phyloP scores from a whole-genome alignment of 2,329 filamentous ascomycete genomes.

The Beauveria rudraprayagi region DNA sequence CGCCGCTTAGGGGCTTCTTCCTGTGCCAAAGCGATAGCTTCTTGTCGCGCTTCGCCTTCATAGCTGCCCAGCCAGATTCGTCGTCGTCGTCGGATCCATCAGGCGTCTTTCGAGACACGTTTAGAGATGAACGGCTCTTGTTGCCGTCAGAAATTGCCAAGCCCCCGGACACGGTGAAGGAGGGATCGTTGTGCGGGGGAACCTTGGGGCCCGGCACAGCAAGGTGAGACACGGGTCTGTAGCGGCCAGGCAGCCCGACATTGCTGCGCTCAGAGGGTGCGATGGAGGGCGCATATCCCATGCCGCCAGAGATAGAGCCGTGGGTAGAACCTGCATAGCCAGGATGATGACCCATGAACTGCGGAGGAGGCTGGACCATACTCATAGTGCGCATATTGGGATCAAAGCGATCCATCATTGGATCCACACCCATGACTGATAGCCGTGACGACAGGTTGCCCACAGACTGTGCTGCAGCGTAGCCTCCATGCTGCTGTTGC shows the following conservation, averaged over 20 bases:
- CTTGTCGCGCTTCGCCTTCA: slow-evolving; percentile 61
- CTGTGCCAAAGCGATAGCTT: slow-evolving; percentile 58
- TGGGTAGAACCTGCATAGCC: slow-evolving; percentile 24
- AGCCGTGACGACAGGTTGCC: slow-evolving; percentile 36
- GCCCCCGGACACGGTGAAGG: slow-evolving; percentile 27
- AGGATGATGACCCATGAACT: slow-evolving; percentile 43
- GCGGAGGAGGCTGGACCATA: slow-evolving; percentile 66
- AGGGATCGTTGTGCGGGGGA: slow-evolving; percentile 22
- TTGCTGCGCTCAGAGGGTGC: slow-evolving; percentile 95
- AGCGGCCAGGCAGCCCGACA: slow-evolving; percentile 79
- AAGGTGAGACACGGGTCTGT: slow-evolving; percentile 72
- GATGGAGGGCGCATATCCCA: slow-evolving; percentile 78
- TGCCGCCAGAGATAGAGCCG: slow-evolving; percentile 25
- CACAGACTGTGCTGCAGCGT: slow-evolving; percentile 31
- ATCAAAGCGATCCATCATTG: slow-evolving; percentile 37
- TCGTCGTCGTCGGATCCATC: slow-evolving; percentile 49
- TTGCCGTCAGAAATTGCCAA: slow-evolving; percentile 23
- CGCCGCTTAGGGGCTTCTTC: slow-evolving; percentile 47
- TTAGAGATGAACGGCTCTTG: slow-evolving; percentile 28
- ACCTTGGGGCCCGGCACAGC: slow-evolving; percentile 30
- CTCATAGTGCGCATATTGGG: slow-evolving; percentile 64
- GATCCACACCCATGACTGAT: slow-evolving; percentile 38
- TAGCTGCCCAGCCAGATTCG: slow-evolving; percentile 61
- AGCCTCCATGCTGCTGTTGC: slow-evolving; percentile 19
- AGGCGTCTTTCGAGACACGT: slow-evolving; percentile 30